These are phyloP conservation scores for Nitzschia sp. DNA, from an alignment of 108 stramenopile genomes.

Conservation along the genomic window DNA sequence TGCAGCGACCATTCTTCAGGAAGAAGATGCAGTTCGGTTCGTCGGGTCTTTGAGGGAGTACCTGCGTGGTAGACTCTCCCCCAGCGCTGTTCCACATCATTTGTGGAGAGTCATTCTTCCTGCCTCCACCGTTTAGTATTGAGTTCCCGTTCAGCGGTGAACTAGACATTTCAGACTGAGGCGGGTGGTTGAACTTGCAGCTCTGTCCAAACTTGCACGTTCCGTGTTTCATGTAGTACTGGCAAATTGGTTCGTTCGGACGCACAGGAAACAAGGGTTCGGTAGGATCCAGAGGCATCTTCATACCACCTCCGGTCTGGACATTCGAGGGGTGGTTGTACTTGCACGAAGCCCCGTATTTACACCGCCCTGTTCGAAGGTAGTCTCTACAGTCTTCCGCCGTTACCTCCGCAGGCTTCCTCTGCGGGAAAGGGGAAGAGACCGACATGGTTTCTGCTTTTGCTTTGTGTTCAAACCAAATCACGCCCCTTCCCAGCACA, in stretches of 20 bases:
- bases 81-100: constrained; percentile 16
- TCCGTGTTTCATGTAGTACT: constrained; percentile 91
- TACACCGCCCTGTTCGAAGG: constrained; percentile 89
- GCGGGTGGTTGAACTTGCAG: constrained; percentile 91
- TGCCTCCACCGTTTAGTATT: constrained; percentile 4
- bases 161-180: constrained; percentile 28
- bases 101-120: constrained; percentile 22
- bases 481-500: background rate
- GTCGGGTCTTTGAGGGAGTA: constrained; percentile 78
- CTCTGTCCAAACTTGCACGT: constrained; percentile 93
- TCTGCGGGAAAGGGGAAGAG: constrained; percentile 11
- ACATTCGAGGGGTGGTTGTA: constrained; percentile 89
- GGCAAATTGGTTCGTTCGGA: constrained; percentile 83
- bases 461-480: no score
- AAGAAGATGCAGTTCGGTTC: constrained; percentile 92
- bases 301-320: constrained; percentile 84
- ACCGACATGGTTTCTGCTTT: constrained; percentile 16
- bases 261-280: constrained; percentile 87
- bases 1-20: constrained; percentile 86
- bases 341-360: constrained; percentile 91
- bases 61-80: constrained; percentile 31
- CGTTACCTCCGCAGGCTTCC: background rate
- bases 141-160: constrained; percentile 4
- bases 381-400: constrained; percentile 87
- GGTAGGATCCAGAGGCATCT: constrained; percentile 61